phyloP scores from a whole-genome alignment of 1,284 basidiomycete genomes.

The Omphalotus olearius region DNA sequence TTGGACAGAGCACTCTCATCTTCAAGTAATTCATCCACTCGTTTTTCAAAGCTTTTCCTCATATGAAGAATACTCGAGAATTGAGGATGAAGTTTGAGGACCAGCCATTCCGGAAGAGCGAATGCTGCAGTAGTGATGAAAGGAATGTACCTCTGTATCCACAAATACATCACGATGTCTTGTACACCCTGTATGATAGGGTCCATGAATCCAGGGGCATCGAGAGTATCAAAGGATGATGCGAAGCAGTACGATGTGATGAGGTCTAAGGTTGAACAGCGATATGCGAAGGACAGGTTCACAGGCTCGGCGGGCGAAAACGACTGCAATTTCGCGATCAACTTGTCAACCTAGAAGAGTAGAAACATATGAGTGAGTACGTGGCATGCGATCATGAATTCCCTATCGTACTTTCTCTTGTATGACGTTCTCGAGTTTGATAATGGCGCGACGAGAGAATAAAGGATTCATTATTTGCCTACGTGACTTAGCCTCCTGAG shows the following conservation, averaged over 20 bases:
- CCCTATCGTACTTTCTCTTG: slow-evolving; percentile 25
- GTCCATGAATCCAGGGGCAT: slow-evolving; percentile 1
- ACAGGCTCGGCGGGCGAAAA: background rate
- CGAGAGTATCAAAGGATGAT: slow-evolving; percentile 12
- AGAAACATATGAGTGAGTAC: background rate
- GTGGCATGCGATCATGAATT: background rate
- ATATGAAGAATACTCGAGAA: background rate
- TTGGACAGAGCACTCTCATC: slow-evolving; percentile 20
- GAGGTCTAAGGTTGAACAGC: slow-evolving; percentile 15
- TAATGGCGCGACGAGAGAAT: slow-evolving; percentile 31
- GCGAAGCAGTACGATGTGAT: slow-evolving; percentile 17
- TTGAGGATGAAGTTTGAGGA: background rate
- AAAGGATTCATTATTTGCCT: slow-evolving; percentile 27
- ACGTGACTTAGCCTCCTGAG: slow-evolving; percentile 24
- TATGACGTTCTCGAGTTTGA: slow-evolving; percentile 28
- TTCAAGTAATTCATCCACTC: slow-evolving; percentile 28
- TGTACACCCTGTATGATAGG: background rate
- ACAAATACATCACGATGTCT: background rate
- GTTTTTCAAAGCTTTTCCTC: slow-evolving; percentile 21
- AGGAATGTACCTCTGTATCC: slow-evolving; percentile 6
- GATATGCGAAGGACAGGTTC: slow-evolving; percentile 14
- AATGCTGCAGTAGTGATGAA: background rate
- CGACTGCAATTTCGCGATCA: slow-evolving; percentile 18
- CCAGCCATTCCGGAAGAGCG: background rate
- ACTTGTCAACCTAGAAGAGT: slow-evolving; percentile 23